A percentile compares a stretch with the other conserved stretches of the same genome.
These are phyloP conservation scores for Heterobasidion occidentale DNA, from an alignment of 1,284 basidiomycete genomes.

Conservation along the genomic window DNA sequence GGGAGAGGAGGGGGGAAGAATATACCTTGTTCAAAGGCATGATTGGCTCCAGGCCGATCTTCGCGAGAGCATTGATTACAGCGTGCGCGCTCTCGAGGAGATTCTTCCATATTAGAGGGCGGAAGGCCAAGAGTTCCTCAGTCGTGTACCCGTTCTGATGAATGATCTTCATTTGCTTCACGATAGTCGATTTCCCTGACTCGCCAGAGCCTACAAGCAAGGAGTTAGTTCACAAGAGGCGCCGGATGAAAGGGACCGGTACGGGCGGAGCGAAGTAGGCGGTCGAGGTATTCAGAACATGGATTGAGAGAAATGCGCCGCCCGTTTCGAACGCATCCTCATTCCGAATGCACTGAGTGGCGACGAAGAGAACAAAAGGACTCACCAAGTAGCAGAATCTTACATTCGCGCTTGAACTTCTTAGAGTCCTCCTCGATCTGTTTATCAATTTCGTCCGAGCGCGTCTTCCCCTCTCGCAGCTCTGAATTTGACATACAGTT, in stretches of 20 bases:
- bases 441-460: slow-evolving; percentile 66
- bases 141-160: slow-evolving; percentile 88
- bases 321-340: too few relatives aligned
- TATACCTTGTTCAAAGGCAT: slow-evolving; percentile 68
- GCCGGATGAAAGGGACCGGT: neutral
- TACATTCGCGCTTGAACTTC: slow-evolving; percentile 85
- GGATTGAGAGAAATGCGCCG: neutral
- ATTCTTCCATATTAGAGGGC: slow-evolving; percentile 80
- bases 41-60: slow-evolving; percentile 80
- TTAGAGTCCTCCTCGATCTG: slow-evolving; percentile 67
- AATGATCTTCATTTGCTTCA: slow-evolving; percentile 99
- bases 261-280: neutral
- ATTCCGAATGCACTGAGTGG: neutral
- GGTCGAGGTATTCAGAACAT: neutral
- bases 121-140: slow-evolving; percentile 76
- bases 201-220: slow-evolving; percentile 57
- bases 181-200: slow-evolving; percentile 93
- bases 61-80: slow-evolving; percentile 84
- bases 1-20: slow-evolving; percentile 8
- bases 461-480: slow-evolving; percentile 55
- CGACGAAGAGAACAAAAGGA: slow-evolving; percentile 10
- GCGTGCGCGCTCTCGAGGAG: slow-evolving; percentile 88
- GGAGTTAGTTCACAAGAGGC: neutral
- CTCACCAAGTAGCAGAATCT: slow-evolving; percentile 87
- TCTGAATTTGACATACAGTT: slow-evolving; percentile 49